Conservation (phyloP, 2,329 filamentous ascomycete genomes). For the Penicillium sp. region DNA sequence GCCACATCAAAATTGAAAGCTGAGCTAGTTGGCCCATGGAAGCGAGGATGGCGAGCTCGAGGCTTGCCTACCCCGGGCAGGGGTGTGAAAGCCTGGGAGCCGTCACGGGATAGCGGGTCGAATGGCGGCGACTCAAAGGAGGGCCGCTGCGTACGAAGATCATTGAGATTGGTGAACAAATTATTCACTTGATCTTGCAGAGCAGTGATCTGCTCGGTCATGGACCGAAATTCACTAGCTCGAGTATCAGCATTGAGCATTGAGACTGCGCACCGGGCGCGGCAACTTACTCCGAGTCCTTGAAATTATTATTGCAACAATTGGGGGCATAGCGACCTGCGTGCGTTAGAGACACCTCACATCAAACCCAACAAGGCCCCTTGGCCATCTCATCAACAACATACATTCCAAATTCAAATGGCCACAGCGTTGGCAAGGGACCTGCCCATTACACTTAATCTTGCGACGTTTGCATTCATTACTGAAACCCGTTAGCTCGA, state of each 20-base stretch:
- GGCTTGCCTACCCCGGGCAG: slow-evolving; percentile 47
- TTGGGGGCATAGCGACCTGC: slow-evolving; percentile 64
- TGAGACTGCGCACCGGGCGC: neutral
- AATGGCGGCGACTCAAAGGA: slow-evolving; percentile 36
- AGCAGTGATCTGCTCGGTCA: slow-evolving; percentile 70
- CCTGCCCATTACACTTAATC: slow-evolving; percentile 69
- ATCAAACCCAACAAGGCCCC: too few relatives aligned
- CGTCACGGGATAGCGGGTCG: slow-evolving; percentile 40
- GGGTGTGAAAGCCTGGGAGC: slow-evolving; percentile 41
- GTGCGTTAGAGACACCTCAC: neutral
- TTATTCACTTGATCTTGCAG: slow-evolving; percentile 83
- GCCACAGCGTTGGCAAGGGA: slow-evolving; percentile 65
- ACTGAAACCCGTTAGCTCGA: slow-evolving; percentile 36
- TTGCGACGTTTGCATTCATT: slow-evolving; percentile 68
- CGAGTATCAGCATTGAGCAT: slow-evolving; percentile 1
- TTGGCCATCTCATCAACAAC: slow-evolving; percentile 2
- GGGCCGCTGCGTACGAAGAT: slow-evolving; percentile 57
- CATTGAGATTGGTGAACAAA: slow-evolving; percentile 71
- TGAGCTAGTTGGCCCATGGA: slow-evolving; percentile 82
- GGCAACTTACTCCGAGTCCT: slow-evolving; percentile 70
- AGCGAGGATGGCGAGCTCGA: slow-evolving; percentile 62
- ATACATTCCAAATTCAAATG: slow-evolving; percentile 63
- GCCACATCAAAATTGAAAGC: slow-evolving; percentile 85
- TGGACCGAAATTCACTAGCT: slow-evolving; percentile 72
- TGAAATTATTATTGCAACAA: slow-evolving; percentile 75